Conservation (phyloP, 768 basidiomycete species). For the Kwoniella pini region DNA sequence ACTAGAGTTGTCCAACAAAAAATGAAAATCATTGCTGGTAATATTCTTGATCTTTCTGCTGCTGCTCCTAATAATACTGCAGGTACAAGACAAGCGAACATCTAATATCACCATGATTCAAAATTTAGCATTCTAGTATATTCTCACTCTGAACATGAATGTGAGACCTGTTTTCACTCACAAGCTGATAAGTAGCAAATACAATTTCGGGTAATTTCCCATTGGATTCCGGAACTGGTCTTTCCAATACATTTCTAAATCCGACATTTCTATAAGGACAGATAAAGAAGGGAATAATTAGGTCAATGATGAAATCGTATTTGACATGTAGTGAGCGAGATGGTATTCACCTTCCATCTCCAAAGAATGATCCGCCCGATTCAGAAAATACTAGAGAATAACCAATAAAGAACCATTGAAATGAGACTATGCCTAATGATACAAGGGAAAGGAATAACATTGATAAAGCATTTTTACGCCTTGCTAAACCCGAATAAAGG, state of each 20-base stretch:
- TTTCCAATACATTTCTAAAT: slow-evolving; percentile 51
- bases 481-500: slow-evolving; percentile 78
- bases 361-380: slow-evolving; percentile 52
- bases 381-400: slow-evolving; percentile 53
- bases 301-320: too few species aligned
- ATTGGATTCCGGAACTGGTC: slow-evolving; percentile 53
- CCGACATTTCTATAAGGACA: slow-evolving; percentile 40
- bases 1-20: slow-evolving; percentile 85
- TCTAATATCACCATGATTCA: slow-evolving; percentile 9
- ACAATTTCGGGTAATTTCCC: slow-evolving; percentile 54
- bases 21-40: slow-evolving; percentile 83
- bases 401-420: slow-evolving; percentile 57
- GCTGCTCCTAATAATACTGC: slow-evolving; percentile 77
- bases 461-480: slow-evolving; percentile 89
- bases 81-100: slow-evolving; percentile 68
- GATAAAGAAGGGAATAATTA: too few species aligned
- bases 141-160: not conserved
- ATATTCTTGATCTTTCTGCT: slow-evolving; percentile 81
- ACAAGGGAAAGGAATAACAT: slow-evolving; percentile 83
- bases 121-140: too few species aligned
- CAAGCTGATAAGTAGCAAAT: slow-evolving; percentile 44
- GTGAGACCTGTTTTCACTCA: slow-evolving; percentile 9
- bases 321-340: too few species aligned
- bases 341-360: slow-evolving; percentile 50
- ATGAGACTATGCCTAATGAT: slow-evolving; percentile 62